Base-by-base conservation (phyloP, 2,329 filamentous ascomycete genomes). In the Cordyceps militaris region DNA sequence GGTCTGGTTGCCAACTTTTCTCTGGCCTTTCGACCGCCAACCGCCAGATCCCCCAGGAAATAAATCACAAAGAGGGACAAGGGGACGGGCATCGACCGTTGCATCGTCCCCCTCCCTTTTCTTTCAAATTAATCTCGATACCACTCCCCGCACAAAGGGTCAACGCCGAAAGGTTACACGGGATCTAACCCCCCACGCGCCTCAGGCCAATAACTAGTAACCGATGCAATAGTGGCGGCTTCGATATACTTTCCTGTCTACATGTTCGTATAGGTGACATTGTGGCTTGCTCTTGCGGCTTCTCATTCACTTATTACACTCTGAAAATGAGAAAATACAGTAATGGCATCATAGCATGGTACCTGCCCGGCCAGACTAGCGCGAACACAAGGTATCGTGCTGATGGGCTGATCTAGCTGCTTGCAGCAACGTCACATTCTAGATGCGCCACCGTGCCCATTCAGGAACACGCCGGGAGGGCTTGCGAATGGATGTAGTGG, bases 381-480 rank as follows among this genome's bases (percentile, higher is more conserved):
- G 8, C 6, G 14, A 30, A 14, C 28, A n/a, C n/a, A 14, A 6
- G 48, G 23, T n/a, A 40, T 42, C 21, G 23, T 54, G 38, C 51
- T 54, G 38, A 54, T 40, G n/a, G 19, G 38, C 24, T 42, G 23
- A 16, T 52, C 24, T 40, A 52, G 49, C 49, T 52, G 13, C 21
- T 40, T 28, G 28, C 30, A 24, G 51, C 51, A 54, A 54, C 51
- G 51, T 54, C 51, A 54, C 51, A 54, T 54, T 44, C 13, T 23
- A 9, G 9, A 10, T 34, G 40, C 16, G 26, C 38, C 38, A 44
- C 36, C 11, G 11, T 19, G 32, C 38, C 51, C 3, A 2, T 43
- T 44, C 24, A 26, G 51, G 51, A 44, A 24, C n/a, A 32, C 50
- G 38, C 50, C 40, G 50, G 40, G 21, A 40, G 14, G 4, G 14